Percentiles rank a stretch among this genome's conserved stretches.
phyloP scores from a whole-genome alignment of 345 rosid species.

The Noccaea bulbosa region DNA sequence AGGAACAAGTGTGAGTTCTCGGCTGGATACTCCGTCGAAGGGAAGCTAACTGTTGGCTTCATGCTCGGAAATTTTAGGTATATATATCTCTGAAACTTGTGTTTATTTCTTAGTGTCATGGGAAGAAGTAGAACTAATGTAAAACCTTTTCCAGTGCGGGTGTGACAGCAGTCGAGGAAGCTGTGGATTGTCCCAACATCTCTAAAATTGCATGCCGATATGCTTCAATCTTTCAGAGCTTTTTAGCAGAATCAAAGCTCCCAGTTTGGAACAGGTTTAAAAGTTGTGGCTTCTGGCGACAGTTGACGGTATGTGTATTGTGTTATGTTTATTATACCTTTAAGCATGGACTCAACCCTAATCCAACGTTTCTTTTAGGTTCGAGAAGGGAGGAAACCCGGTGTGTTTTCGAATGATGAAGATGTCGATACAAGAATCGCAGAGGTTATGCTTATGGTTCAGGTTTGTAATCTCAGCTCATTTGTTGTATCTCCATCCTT shows the following conservation, averaged over 20 bases:
- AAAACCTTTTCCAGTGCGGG: slow-evolving; percentile 65
- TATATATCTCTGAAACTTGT: slow-evolving; percentile 12
- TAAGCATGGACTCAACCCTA: background rate
- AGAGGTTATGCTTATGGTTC: slow-evolving; percentile 94
- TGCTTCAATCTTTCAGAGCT: slow-evolving; percentile 80
- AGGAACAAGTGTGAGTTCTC: slow-evolving; percentile 96
- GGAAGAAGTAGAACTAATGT: slow-evolving; percentile 24
- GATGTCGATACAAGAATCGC: slow-evolving; percentile 53
- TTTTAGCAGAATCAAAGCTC: slow-evolving; percentile 67
- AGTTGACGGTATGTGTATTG: slow-evolving; percentile 68
- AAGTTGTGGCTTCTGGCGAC: slow-evolving; percentile 94
- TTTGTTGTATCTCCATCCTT: background rate
- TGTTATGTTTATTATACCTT: background rate
- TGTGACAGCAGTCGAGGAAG: slow-evolving; percentile 94
- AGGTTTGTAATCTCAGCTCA: slow-evolving; percentile 58
- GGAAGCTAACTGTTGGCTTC: slow-evolving; percentile 87
- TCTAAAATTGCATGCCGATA: slow-evolving; percentile 71
- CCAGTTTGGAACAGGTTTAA: slow-evolving; percentile 93
- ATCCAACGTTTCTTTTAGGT: slow-evolving; percentile 50
- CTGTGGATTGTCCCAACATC: slow-evolving; percentile 88
- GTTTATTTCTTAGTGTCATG: slow-evolving; percentile 19
- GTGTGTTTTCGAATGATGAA: slow-evolving; percentile 51
- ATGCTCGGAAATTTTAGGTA: slow-evolving; percentile 95
- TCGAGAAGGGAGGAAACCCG: slow-evolving; percentile 83
- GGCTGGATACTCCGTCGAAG: slow-evolving; percentile 78